A percentile compares a stretch with the other conserved stretches of the same genome.
phyloP scores from a whole-genome alignment of 805 yeast species.

The Saccharomyces jurei region DNA sequence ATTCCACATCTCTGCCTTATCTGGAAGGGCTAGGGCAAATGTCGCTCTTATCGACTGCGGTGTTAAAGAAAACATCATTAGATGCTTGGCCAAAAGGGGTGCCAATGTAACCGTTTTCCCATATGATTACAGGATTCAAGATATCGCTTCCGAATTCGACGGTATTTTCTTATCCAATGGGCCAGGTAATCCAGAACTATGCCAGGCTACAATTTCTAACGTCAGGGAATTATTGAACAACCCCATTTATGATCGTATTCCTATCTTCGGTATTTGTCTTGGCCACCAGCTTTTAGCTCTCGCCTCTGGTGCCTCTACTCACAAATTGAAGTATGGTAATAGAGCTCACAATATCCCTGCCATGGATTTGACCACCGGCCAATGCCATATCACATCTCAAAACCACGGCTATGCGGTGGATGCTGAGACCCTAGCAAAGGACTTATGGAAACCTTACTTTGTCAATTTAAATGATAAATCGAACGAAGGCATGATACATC shows the following conservation, averaged over 20 bases:
- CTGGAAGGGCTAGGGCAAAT: slow-evolving; percentile 41
- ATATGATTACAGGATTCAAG: slow-evolving; percentile 85
- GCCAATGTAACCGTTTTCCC: slow-evolving; percentile 96
- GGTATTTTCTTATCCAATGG: slow-evolving; percentile 94
- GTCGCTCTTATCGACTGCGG: slow-evolving; percentile 97
- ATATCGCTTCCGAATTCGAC: slow-evolving; percentile 84
- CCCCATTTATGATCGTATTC: slow-evolving; percentile 48
- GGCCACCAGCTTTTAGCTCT: slow-evolving; percentile 96
- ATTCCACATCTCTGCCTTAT: slow-evolving; percentile 70
- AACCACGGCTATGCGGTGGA: slow-evolving; percentile 98
- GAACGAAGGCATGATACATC: slow-evolving; percentile 96
- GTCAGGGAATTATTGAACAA: slow-evolving; percentile 63
- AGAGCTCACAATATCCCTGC: slow-evolving; percentile 99
- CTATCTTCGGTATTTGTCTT: slow-evolving; percentile 94
- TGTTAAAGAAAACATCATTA: slow-evolving; percentile 91
- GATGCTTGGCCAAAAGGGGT: slow-evolving; percentile 91
- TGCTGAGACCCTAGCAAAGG: slow-evolving; percentile 59
- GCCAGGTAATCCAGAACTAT: slow-evolving; percentile 96
- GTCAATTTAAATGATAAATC: slow-evolving; percentile 90
- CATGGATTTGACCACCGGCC: slow-evolving; percentile 78
- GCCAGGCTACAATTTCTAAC: slow-evolving; percentile 67
- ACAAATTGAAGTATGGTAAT: slow-evolving; percentile 94
- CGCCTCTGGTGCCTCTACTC: slow-evolving; percentile 89
- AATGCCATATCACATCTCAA: slow-evolving; percentile 96
- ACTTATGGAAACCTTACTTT: slow-evolving; percentile 74